Percentiles rank a stretch among this genome's conserved stretches.
Conservation (phyloP, 1,139 yeast genomes). For the Kurtzmaniella quercitrusa region DNA sequence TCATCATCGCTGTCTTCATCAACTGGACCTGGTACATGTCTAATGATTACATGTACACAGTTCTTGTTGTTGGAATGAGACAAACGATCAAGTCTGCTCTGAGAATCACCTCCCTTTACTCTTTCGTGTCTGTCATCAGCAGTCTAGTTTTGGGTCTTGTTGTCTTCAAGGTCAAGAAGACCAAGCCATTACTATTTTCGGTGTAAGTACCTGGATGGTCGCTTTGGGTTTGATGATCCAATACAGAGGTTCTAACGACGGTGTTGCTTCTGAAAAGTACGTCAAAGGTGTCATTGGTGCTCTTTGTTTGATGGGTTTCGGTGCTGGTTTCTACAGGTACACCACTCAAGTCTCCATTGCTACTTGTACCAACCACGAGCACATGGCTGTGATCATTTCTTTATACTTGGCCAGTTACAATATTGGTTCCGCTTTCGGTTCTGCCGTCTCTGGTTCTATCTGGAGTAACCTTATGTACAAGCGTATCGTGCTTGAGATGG, state of each 20-base stretch:
- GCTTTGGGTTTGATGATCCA: conserved; percentile 32
- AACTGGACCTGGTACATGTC: conserved; percentile 29
- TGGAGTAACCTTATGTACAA: conserved; percentile 51
- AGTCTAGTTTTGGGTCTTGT: conserved; percentile 32
- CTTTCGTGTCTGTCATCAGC: conserved; percentile 30
- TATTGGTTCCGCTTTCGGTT: conserved; percentile 57
- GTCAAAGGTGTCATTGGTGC: conserved; percentile 62
- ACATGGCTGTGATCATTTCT: conserved; percentile 61
- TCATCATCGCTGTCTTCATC: conserved; percentile 24
- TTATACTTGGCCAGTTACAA: conserved; percentile 52
- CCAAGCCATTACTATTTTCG: conserved; percentile 31
- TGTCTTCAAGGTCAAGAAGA: conserved; percentile 24
- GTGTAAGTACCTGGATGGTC: conserved; percentile 31
- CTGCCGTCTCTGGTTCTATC: conserved; percentile 57
- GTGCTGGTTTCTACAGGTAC: conserved; percentile 69
- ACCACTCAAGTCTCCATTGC: conserved; percentile 64
- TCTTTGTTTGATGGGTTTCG: conserved; percentile 62
- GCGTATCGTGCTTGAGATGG: conserved; percentile 18
- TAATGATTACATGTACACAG: conserved; percentile 29
- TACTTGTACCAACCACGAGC: conserved; percentile 56
- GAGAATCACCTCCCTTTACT: conserved; percentile 27
- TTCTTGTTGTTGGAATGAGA: conserved; percentile 31
- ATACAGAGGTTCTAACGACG: conserved; percentile 35
- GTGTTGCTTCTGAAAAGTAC: conserved; percentile 24
- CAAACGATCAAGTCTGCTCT: conserved; percentile 32